These are phyloP conservation scores for Puccinia hordei DNA, from an alignment of 1,284 basidiomycete species.

Conservation along the genomic window DNA sequence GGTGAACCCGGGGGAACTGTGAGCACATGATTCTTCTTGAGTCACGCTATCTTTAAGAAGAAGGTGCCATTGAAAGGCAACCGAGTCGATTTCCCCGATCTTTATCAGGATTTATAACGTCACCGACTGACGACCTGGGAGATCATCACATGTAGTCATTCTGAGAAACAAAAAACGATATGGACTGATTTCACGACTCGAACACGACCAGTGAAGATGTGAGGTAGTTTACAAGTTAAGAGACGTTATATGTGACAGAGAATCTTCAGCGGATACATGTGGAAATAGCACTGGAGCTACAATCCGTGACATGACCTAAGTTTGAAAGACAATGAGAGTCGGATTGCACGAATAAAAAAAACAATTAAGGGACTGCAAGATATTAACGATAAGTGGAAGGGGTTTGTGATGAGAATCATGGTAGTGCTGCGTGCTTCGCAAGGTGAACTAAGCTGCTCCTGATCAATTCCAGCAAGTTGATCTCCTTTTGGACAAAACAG, in stretches of 20 bases:
- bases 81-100: no score
- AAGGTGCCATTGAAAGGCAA: background rate
- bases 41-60: no score
- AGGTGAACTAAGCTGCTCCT: background rate
- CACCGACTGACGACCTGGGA: background rate
- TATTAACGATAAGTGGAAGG: slow-evolving; percentile 3
- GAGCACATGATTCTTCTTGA: no score
- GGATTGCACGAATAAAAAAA: background rate
- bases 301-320: background rate
- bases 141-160: background rate
- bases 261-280: slow-evolving; percentile 13
- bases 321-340: slow-evolving; percentile 1
- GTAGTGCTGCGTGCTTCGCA: background rate
- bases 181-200: background rate
- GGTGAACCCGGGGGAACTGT: no score
- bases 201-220: slow-evolving; percentile 17
- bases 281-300: background rate
- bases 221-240: slow-evolving; percentile 11
- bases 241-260: slow-evolving; percentile 4
- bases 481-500: slow-evolving; percentile 23
- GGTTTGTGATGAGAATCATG: background rate
- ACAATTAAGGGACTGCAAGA: background rate
- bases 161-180: slow-evolving; percentile 21
- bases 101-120: no score
- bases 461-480: background rate